A percentile compares a stretch with the other conserved stretches of the same genome.
phyloP scores from a whole-genome alignment of 2,329 filamentous ascomycete species.

The Thielaviopsis euricoi region DNA sequence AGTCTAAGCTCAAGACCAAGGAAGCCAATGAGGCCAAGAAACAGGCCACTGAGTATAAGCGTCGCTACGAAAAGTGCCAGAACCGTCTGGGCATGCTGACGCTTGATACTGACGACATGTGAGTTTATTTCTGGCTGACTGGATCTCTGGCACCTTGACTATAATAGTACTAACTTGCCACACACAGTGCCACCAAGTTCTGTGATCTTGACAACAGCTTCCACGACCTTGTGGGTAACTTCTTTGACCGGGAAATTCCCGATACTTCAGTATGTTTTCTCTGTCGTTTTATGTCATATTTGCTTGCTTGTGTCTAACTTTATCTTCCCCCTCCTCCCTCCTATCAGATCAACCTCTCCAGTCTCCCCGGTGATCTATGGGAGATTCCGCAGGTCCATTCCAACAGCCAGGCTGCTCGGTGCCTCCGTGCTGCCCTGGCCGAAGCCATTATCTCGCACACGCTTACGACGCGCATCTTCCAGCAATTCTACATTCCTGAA shows the following conservation, averaged over 20 bases:
- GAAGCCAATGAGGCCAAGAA: constrained; percentile 8
- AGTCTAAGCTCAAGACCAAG: constrained; percentile 9
- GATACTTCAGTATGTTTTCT: not conserved
- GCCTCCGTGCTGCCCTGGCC: constrained; percentile 7
- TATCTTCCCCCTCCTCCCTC: not conserved
- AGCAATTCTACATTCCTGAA: constrained; percentile 9
- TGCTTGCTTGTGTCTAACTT: not conserved
- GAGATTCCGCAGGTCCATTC: constrained; percentile 6
- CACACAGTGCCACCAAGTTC: constrained; percentile 9
- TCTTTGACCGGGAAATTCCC: constrained; percentile 7
- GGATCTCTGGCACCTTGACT: not conserved
- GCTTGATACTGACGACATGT: constrained; percentile 11
- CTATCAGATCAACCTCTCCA: constrained; percentile 6
- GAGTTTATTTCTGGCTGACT: not conserved
- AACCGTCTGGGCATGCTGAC: constrained; percentile 9
- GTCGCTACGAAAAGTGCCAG: constrained; percentile 11
- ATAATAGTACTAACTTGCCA: not conserved
- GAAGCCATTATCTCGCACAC: constrained; percentile 10
- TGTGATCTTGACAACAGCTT: constrained; percentile 11
- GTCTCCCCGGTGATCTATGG: constrained; percentile 7
- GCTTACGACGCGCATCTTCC: constrained; percentile 9
- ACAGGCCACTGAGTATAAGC: constrained; percentile 9
- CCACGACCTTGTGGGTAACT: constrained; percentile 11
- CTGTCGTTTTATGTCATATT: not conserved
- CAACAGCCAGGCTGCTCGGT: constrained; percentile 10